These are phyloP conservation scores for Haplosporangium sp. DNA, from an alignment of 371 early-diverging fungal species.

Conservation along the genomic window DNA sequence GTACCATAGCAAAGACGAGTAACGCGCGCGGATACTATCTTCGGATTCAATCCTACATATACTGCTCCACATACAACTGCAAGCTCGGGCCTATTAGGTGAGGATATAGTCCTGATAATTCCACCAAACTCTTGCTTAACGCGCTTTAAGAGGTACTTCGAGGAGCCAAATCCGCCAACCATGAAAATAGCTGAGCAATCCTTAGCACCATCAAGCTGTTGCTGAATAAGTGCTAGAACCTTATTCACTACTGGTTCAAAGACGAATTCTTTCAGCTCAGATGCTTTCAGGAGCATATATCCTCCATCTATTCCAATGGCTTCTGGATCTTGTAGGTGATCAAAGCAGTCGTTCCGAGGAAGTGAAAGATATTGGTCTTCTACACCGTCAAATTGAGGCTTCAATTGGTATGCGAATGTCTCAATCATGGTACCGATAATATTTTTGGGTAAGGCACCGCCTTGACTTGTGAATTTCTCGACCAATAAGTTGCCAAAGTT, in stretches of 20 bases:
- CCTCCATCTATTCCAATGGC: slow-evolving; percentile 30
- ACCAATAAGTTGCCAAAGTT: slow-evolving; percentile 59
- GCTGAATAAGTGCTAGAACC: slow-evolving; percentile 59
- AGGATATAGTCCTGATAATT: slow-evolving; percentile 19
- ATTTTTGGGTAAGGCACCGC: slow-evolving; percentile 55
- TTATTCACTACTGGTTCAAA: slow-evolving; percentile 66
- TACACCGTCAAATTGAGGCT: slow-evolving; percentile 64
- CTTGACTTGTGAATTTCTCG: slow-evolving; percentile 57
- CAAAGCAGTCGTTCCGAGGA: slow-evolving; percentile 56
- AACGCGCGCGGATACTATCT: slow-evolving; percentile 23
- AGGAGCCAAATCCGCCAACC: slow-evolving; percentile 60
- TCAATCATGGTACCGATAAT: slow-evolving; percentile 63
- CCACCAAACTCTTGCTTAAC: slow-evolving; percentile 51
- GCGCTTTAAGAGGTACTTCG: slow-evolving; percentile 55
- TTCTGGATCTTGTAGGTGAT: slow-evolving; percentile 52
- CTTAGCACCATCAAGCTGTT: slow-evolving; percentile 46
- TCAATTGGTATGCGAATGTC: slow-evolving; percentile 60
- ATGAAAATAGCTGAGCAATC: slow-evolving; percentile 38
- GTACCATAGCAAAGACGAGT: slow-evolving; percentile 43
- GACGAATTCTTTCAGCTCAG: slow-evolving; percentile 26
- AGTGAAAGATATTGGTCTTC: slow-evolving; percentile 61
- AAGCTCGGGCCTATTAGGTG: slow-evolving; percentile 31
- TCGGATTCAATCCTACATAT: slow-evolving; percentile 36
- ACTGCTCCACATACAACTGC: slow-evolving; percentile 41
- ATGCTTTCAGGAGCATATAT: slow-evolving; percentile 8